Evolutionary conservation across 768 basidiomycete species (phyloP).

Genomic region (Amanita thiersii): DNA sequence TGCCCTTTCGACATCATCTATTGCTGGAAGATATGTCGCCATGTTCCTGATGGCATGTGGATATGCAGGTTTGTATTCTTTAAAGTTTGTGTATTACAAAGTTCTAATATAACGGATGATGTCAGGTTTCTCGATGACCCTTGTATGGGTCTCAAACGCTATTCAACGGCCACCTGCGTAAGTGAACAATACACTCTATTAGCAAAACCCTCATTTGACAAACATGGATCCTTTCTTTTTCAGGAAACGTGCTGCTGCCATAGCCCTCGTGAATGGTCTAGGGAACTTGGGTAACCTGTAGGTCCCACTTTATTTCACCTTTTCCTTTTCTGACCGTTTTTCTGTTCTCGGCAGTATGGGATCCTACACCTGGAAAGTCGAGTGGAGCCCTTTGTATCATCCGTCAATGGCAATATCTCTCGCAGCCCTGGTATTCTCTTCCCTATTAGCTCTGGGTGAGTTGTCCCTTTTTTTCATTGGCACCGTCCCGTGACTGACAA

Average conservation of each 20-base stretch:
- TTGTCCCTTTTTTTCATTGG: conserved; percentile 2
- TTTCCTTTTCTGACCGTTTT: not conserved
- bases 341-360: conserved; percentile 36
- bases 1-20: conserved; percentile 41
- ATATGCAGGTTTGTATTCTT: conserved; percentile 24
- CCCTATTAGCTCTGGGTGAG: conserved; percentile 23
- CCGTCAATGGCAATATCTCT: conserved; percentile 50
- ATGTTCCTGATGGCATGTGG: conserved; percentile 60
- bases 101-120: not conserved
- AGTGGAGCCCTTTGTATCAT: conserved; percentile 58
- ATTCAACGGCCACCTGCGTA: conserved; percentile 55
- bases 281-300: conserved; percentile 54
- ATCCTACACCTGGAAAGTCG: conserved; percentile 52
- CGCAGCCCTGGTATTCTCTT: conserved; percentile 25
- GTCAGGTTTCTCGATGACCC: conserved; percentile 34
- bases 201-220: not conserved
- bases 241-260: conserved; percentile 46
- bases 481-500: not conserved
- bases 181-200: not conserved
- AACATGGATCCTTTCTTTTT: not conserved
- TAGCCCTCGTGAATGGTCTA: conserved; percentile 52
- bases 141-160: conserved; percentile 58
- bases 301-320: conserved; percentile 13
- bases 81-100: not conserved
- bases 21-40: conserved; percentile 49